Conservation (phyloP, 352 stramenopile species). For the Phytophthora crassamura region DNA sequence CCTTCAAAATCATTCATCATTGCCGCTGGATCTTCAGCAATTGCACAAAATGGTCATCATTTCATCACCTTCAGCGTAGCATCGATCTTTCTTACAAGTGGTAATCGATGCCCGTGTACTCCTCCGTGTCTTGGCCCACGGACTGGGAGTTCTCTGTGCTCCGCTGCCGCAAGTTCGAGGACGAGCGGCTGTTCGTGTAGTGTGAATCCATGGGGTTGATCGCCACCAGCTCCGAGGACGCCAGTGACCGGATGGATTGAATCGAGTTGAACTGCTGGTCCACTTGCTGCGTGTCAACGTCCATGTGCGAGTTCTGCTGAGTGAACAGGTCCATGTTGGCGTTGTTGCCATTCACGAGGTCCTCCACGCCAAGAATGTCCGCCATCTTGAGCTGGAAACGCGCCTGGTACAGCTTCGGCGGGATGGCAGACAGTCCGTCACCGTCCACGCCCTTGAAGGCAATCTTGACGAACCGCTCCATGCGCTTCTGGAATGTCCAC, state of each 20-base stretch:
- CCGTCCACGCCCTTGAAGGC: constrained; percentile 80
- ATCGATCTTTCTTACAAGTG: constrained; percentile 63
- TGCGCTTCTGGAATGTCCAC: constrained; percentile 88
- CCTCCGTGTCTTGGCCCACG: constrained; percentile 79
- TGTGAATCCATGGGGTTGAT: constrained; percentile 67
- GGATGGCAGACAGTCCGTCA: constrained; percentile 86
- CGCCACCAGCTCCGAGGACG: constrained; percentile 70
- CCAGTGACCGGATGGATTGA: constrained; percentile 74
- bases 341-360: constrained; percentile 57
- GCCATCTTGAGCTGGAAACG: constrained; percentile 90
- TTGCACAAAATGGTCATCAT: constrained; percentile 18
- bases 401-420: constrained; percentile 82
- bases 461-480: constrained; percentile 91
- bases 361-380: constrained; percentile 85
- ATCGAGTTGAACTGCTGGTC: constrained; percentile 63
- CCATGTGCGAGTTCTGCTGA: constrained; percentile 91
- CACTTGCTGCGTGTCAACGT: constrained; percentile 74
- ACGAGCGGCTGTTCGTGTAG: constrained; percentile 63
- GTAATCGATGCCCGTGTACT: constrained; percentile 88
- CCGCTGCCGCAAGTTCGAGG: constrained; percentile 61
- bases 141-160: constrained; percentile 69
- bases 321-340: constrained; percentile 70
- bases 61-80: constrained; percentile 5
- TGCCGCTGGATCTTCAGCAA: background rate
- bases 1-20: no score